Evolutionary conservation across 768 basidiomycete species (phyloP).

Genomic region (Coprinopsis strossmayeri): DNA sequence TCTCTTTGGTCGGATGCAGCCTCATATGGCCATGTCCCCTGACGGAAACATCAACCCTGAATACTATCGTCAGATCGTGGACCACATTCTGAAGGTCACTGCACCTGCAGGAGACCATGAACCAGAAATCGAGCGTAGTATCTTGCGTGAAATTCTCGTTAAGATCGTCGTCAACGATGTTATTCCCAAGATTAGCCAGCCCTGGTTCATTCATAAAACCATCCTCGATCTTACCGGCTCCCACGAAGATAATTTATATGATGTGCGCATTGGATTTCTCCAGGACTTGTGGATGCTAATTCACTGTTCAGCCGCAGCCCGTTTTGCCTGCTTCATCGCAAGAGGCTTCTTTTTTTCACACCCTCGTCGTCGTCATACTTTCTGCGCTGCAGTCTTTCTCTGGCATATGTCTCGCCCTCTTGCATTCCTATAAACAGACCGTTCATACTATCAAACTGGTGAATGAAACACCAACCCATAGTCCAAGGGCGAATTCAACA

Average conservation of each 20-base stretch:
- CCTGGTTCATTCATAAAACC: slow-evolving; percentile 82
- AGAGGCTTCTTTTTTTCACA: slow-evolving; percentile 36
- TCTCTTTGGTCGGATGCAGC: slow-evolving; percentile 77
- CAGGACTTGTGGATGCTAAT: too few relatives aligned
- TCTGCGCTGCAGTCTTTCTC: slow-evolving; percentile 71
- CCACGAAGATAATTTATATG: slow-evolving; percentile 21
- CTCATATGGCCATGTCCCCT: slow-evolving; percentile 71
- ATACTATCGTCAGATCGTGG: slow-evolving; percentile 75
- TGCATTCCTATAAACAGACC: slow-evolving; percentile 61
- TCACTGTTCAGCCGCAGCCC: slow-evolving; percentile 23
- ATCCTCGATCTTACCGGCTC: slow-evolving; percentile 62
- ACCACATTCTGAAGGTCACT: slow-evolving; percentile 65
- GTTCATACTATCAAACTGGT: slow-evolving; percentile 60
- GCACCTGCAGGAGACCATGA: slow-evolving; percentile 76
- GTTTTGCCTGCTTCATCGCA: slow-evolving; percentile 20
- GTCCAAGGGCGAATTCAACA: not conserved
- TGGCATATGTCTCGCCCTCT: slow-evolving; percentile 58
- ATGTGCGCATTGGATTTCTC: slow-evolving; percentile 19
- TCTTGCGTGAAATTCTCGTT: slow-evolving; percentile 79
- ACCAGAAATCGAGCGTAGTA: slow-evolving; percentile 72
- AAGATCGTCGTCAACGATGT: slow-evolving; percentile 67
- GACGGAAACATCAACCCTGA: slow-evolving; percentile 65
- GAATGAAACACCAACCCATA: slow-evolving; percentile 34
- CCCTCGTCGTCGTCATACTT: slow-evolving; percentile 60
- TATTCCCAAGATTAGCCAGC: slow-evolving; percentile 67